Conservation (phyloP, 2,329 filamentous ascomycete species). For the Leptographium wingfieldii region DNA sequence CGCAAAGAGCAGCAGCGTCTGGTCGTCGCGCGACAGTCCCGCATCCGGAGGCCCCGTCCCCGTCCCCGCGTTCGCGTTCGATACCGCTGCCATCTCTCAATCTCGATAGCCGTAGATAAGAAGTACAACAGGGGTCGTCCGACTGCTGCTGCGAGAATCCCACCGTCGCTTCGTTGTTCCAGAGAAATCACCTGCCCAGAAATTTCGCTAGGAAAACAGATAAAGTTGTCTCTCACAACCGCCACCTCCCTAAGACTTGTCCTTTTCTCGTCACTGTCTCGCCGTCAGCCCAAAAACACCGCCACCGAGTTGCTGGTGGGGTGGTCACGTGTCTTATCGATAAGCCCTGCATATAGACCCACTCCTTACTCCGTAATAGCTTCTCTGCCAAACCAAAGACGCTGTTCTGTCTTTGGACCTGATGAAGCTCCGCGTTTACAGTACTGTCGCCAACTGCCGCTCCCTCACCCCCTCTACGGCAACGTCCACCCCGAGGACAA, state of each 20-base stretch:
- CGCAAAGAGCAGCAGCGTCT: conserved; percentile 68
- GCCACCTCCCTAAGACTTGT: too few relatives aligned
- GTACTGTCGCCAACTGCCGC: background rate
- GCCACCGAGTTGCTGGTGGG: background rate
- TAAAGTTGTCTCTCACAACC: too few relatives aligned
- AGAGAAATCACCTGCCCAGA: too few relatives aligned
- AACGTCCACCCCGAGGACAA: too few relatives aligned
- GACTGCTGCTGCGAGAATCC: too few relatives aligned
- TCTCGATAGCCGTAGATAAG: too few relatives aligned
- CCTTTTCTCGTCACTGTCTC: background rate
- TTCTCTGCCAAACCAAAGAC: background rate
- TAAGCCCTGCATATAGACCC: too few relatives aligned
- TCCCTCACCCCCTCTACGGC: background rate
- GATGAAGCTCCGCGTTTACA: background rate
- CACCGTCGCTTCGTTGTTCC: too few relatives aligned
- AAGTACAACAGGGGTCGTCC: too few relatives aligned
- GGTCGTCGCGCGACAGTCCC: conserved; percentile 34
- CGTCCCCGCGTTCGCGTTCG: background rate
- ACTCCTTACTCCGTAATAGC: background rate
- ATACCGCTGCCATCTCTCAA: too few relatives aligned
- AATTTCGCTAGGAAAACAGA: too few relatives aligned
- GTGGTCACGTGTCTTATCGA: background rate
- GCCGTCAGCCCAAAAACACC: background rate
- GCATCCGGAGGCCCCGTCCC: background rate
- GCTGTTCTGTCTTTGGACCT: background rate